phyloP scores from a whole-genome alignment of 306 rosid genomes.

The Rubus idaeus region DNA sequence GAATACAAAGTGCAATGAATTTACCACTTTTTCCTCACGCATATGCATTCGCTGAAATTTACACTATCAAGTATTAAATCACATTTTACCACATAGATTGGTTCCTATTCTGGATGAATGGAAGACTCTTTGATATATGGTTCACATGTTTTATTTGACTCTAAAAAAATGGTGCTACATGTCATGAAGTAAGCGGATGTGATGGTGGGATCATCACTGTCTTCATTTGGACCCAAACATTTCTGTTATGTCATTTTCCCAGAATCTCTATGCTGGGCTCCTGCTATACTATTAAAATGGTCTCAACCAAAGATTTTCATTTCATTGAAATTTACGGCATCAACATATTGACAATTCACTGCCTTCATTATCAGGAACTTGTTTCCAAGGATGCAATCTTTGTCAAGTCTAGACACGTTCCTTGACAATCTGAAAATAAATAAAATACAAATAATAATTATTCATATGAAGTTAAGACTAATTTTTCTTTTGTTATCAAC shows the following conservation, averaged over 20 bases:
- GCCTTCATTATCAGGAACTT: not conserved
- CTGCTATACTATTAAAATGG: too few species aligned
- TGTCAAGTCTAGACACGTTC: not conserved
- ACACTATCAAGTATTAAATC: not conserved
- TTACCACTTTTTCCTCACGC: not conserved
- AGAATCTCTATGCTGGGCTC: not conserved
- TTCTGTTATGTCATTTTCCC: not conserved
- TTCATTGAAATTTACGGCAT: not conserved
- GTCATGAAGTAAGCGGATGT: not conserved
- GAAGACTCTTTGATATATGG: too few species aligned
- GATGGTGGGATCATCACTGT: not conserved
- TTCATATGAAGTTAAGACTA: not conserved
- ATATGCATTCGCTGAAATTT: not conserved
- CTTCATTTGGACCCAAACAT: not conserved
- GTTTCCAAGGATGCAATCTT: not conserved
- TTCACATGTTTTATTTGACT: too few species aligned
- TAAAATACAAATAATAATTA: too few species aligned
- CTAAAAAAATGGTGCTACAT: not conserved
- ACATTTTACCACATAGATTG: too few species aligned
- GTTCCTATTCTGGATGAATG: too few species aligned
- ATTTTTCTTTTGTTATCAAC: not conserved
- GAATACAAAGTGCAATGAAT: not conserved
- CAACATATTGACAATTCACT: too few species aligned
- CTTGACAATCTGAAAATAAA: too few species aligned
- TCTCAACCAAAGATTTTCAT: not conserved